Evolutionary conservation across 2,329 filamentous ascomycete species (phyloP).

Genomic region (Chrysoporthe puriensis): DNA sequence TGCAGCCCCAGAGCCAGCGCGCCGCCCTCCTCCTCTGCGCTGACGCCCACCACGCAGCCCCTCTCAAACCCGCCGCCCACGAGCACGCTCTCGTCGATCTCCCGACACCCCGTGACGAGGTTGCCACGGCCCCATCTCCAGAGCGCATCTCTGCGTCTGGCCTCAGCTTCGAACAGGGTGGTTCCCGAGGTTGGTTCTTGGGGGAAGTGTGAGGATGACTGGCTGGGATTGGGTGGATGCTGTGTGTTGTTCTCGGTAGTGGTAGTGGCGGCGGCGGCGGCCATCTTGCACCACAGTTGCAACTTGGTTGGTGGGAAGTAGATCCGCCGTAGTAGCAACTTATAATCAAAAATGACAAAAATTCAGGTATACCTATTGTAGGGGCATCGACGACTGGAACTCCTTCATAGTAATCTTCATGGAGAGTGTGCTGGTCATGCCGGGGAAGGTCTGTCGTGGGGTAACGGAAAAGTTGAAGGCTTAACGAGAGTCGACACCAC

Average conservation of each 20-base stretch:
- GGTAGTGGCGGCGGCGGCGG: neutral
- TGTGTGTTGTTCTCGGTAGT: neutral
- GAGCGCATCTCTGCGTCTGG: conserved; percentile 39
- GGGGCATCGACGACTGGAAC: no score
- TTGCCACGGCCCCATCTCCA: conserved; percentile 34
- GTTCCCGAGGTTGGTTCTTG: conserved; percentile 47
- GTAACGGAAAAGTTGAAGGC: no score
- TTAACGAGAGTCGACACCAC: neutral
- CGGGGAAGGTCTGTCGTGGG: no score
- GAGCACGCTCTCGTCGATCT: conserved; percentile 53
- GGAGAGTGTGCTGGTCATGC: no score
- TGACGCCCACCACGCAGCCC: conserved; percentile 58
- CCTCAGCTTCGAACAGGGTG: conserved; percentile 46
- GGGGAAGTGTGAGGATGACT: neutral
- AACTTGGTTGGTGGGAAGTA: neutral
- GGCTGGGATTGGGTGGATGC: neutral
- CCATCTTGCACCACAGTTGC: neutral
- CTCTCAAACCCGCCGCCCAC: conserved; percentile 48
- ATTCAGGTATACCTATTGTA: no score
- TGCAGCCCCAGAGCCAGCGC: conserved; percentile 49
- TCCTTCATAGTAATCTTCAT: no score
- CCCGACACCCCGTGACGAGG: conserved; percentile 49
- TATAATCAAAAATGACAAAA: no score
- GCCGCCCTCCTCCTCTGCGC: conserved; percentile 54
- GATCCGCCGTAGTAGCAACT: no score